Percentiles rank a stretch among this genome's conserved stretches.
phyloP scores from a whole-genome alignment of 2,329 filamentous ascomycete species.

The Arthrobotrys entomopaga region DNA sequence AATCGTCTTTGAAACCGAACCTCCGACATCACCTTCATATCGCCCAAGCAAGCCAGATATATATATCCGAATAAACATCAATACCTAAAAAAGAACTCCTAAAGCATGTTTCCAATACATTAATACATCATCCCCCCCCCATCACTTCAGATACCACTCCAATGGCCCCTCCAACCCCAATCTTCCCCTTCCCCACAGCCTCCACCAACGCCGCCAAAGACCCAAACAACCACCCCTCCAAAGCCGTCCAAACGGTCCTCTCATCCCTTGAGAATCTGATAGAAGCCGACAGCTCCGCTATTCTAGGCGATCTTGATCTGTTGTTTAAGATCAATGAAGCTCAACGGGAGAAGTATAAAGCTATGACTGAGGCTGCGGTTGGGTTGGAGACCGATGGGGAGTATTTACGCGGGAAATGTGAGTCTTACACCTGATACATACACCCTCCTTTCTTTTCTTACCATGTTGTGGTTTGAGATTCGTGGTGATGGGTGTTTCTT shows the following conservation, averaged over 20 bases:
- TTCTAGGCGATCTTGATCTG: slow-evolving; percentile 58
- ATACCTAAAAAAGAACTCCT: too few species aligned
- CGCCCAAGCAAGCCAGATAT: too few species aligned
- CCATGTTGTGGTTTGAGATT: too few species aligned
- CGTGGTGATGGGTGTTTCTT: too few species aligned
- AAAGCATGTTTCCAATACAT: too few species aligned
- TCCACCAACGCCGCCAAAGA: slow-evolving; percentile 9
- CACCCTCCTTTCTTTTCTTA: too few species aligned
- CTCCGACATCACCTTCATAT: too few species aligned
- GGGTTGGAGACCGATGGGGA: slow-evolving; percentile 58
- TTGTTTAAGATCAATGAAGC: slow-evolving; percentile 58
- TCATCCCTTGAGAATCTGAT: slow-evolving; percentile 58
- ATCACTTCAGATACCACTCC: too few species aligned
- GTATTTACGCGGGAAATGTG: slow-evolving; percentile 57
- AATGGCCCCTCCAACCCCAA: slow-evolving; percentile 36
- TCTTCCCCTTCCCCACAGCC: slow-evolving; percentile 31
- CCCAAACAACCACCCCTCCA: slow-evolving; percentile 22
- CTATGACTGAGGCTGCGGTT: slow-evolving; percentile 58
- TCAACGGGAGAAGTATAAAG: slow-evolving; percentile 57
- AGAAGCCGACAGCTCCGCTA: slow-evolving; percentile 58
- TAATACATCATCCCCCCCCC: too few species aligned
- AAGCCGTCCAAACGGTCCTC: slow-evolving; percentile 49
- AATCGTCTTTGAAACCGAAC: too few species aligned
- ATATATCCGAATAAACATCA: too few species aligned
- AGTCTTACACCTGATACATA: neutral